A percentile compares a stretch with the other conserved stretches of the same genome.
Evolutionary conservation across 768 basidiomycete species (phyloP).

Genomic region (Phylloporus scabripes): DNA sequence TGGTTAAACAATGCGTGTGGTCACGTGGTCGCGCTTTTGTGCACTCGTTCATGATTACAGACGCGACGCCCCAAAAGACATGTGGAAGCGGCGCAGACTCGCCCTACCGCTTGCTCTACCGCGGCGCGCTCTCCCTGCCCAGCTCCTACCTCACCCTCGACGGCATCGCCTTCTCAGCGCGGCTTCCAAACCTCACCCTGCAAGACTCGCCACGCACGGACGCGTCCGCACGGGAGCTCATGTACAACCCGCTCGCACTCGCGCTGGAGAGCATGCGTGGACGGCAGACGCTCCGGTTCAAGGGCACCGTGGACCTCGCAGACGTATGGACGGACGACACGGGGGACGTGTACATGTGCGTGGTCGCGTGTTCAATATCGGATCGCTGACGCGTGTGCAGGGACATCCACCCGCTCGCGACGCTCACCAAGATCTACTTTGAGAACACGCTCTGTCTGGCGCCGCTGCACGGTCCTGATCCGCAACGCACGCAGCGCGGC

Average conservation of each 20-base stretch:
- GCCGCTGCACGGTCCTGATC: constrained; percentile 28
- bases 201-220: constrained; percentile 30
- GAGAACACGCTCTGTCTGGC: constrained; percentile 62
- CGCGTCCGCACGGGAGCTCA: constrained; percentile 32
- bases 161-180: constrained; percentile 63
- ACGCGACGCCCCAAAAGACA: constrained; percentile 21
- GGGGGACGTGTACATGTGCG: constrained; percentile 41
- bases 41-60: constrained; percentile 1
- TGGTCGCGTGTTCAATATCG: neutral
- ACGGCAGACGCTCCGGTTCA: constrained; percentile 54
- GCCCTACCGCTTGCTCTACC: constrained; percentile 57
- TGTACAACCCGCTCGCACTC: constrained; percentile 65
- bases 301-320: constrained; percentile 46
- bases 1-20: neutral
- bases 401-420: constrained; percentile 65
- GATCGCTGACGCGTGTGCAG: constrained; percentile 31
- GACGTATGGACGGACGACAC: constrained; percentile 58
- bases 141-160: constrained; percentile 70
- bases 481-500: constrained; percentile 44
- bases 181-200: constrained; percentile 33
- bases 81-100: neutral
- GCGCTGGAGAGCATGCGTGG: constrained; percentile 80
- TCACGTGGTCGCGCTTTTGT: constrained; percentile 8
- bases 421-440: constrained; percentile 59
- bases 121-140: constrained; percentile 67